Evolutionary conservation across 306 rosid genomes (phyloP).

Genomic region (Casuarina cunninghamiana): DNA sequence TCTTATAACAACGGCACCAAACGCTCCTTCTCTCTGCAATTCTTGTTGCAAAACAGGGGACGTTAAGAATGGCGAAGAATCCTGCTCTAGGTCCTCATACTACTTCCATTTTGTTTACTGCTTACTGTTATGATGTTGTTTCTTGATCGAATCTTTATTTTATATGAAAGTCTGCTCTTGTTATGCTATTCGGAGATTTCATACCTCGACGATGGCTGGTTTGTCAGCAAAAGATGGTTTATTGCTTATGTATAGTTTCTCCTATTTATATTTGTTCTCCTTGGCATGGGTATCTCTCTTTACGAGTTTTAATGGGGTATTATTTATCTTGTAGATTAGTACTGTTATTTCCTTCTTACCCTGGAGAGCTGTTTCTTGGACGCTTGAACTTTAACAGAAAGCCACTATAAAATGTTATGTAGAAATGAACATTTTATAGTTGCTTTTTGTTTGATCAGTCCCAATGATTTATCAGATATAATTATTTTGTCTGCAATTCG

Average conservation of each 20-base stretch:
- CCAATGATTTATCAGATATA: background rate
- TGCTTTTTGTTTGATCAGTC: background rate
- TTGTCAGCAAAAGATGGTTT: conserved; percentile 39
- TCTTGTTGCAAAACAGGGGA: conserved; percentile 32
- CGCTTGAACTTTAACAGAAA: background rate
- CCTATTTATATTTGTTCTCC: background rate
- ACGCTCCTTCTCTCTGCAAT: conserved; percentile 17
- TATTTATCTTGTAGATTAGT: background rate
- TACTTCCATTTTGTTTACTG: conserved; percentile 22
- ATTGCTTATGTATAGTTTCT: conserved; percentile 30
- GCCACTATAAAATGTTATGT: background rate
- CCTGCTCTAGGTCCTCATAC: conserved; percentile 50
- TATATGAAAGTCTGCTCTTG: conserved; percentile 5
- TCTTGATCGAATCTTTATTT: background rate
- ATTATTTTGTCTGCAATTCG: conserved; percentile 11
- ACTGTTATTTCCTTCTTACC: background rate
- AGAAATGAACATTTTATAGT: conserved; percentile 17
- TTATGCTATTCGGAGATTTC: background rate
- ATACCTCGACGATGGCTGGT: conserved; percentile 28
- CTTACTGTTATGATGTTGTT: background rate
- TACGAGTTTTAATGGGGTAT: background rate
- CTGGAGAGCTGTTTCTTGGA: background rate
- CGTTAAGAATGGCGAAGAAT: conserved; percentile 48
- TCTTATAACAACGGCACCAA: conserved; percentile 11
- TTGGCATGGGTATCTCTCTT: conserved; percentile 6